Evolutionary conservation across 2,329 filamentous ascomycete genomes (phyloP).

Genomic region (Phaeosphaeriaceae sp.): DNA sequence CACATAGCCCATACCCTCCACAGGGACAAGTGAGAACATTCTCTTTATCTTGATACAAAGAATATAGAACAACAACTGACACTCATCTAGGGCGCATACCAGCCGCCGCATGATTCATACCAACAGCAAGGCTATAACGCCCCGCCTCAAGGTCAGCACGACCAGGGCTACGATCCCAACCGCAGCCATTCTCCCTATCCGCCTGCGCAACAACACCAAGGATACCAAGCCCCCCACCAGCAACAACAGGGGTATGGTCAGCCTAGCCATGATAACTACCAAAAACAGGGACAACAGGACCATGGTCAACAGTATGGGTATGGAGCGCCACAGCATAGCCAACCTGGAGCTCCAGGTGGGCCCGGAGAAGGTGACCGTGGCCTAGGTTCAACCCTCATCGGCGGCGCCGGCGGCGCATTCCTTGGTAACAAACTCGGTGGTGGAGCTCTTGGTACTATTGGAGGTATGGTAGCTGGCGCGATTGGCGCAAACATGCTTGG

Average conservation of each 20-base stretch:
- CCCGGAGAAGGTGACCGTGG: conserved; percentile 60
- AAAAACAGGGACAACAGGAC: conserved; percentile 24
- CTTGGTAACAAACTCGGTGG: conserved; percentile 62
- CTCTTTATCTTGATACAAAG: conserved; percentile 16
- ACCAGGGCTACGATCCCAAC: conserved; percentile 44
- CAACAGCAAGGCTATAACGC: conserved; percentile 37
- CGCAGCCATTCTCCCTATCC: conserved; percentile 46
- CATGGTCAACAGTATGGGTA: conserved; percentile 31
- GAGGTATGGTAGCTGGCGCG: conserved; percentile 60
- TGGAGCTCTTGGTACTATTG: conserved; percentile 59
- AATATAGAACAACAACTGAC: conserved; percentile 17
- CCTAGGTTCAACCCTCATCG: conserved; percentile 61
- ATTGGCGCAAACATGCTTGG: conserved; percentile 62
- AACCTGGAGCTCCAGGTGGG: conserved; percentile 38
- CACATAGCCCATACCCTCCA: conserved; percentile 34
- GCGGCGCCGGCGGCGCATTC: conserved; percentile 62
- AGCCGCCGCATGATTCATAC: conserved; percentile 38
- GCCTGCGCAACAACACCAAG: conserved; percentile 31
- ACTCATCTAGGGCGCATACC: conserved; percentile 32
- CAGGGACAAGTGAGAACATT: conserved; percentile 28
- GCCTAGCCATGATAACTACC: conserved; percentile 13
- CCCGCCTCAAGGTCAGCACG: conserved; percentile 35
- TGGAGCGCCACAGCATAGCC: conserved; percentile 49
- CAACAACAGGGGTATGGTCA: conserved; percentile 23
- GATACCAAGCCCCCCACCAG: conserved; percentile 27